Evolutionary conservation across 805 yeast species (phyloP), one percentile per base, ranked within the genome.

Genomic region (Yamadazyma phyllophila): DNA sequence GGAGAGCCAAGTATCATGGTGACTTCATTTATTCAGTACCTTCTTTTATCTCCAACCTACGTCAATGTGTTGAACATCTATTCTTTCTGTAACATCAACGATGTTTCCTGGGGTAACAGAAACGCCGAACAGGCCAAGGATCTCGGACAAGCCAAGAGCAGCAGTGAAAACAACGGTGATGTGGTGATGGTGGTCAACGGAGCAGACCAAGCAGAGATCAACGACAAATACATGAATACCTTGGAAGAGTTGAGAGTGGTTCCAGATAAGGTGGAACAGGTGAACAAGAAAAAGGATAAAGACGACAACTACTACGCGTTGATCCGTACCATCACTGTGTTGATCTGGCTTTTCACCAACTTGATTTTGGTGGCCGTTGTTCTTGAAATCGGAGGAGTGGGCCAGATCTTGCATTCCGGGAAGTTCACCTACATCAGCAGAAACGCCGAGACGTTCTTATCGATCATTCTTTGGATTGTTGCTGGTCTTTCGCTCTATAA

Each of bases 91-190:
- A 92, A 92, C 66, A 85, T 92, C 49, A 96, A 92, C 64, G 99
- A 92, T 71, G 83, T 92, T 39, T 87, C 97, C 6, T 92, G 98
- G 98, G 98, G 98, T 62, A 92, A 96, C 3, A 88, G 91, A 63
- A 96, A 96, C 39, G 88, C 83, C 41, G 81, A 80, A 9, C 56
- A 55, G 41, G 81, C 72, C 60, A 79, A 72, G 67, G 96, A 78
- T 63, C 74, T 94, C 56, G 98, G 97, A 49, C 82, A 84, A 37
- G 97, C 96, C 17, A 87, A 84, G 57, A 61, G 88, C 2, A 74
- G 64, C 2, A 64, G 64, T 13, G 39, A 42, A 33, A 52, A 42
- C 26, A 66, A 67, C 43, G 66, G 63, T 44, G 71, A 67, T 45
- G 69, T 68, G 44, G 58, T 72, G 55, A 68, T 72, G 37, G 67